Base-by-base conservation (phyloP, 2,329 filamentous ascomycete species). In the Microdochium bolleyi region DNA sequence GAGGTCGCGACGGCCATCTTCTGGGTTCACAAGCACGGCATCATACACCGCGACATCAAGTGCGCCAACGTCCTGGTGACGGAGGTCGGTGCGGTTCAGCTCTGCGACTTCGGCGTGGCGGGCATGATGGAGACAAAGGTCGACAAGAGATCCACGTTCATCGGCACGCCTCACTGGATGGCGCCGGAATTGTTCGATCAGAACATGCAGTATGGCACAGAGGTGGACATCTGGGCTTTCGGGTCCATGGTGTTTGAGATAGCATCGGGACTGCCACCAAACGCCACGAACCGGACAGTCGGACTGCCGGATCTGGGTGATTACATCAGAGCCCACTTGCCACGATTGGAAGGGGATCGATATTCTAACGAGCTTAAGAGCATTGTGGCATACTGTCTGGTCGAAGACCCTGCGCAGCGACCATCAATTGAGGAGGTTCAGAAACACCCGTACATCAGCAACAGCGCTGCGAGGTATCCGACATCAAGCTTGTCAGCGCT, bases 101-200 rank as follows among this genome's bases (percentile, higher is more conserved):
- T 94, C 32, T 91, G 88, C 64, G 89, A 94, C 64, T 94, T 94
- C 66, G 89, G 89, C 57, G 88, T 94, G 49, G 87, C 89, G 27
- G 88, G 87, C 48, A 82, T 89, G 49, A 80, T 92, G 53, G 87
- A 92, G 64, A 85, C 78, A 44, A 85, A 88, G 58, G 78, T 84
- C 52, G 84, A 88, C 61, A 94, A 94, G 69, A 77, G 88, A 51
- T 85, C 85, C 3, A 92, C 89, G 1, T 85, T 92, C 49, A 87
- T 92, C 53, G 89, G 89, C 22, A 94, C 89, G 0, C 85, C 86
- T 2, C 84, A 92, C 67, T 94, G 88, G 87, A 92, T 94, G 88
- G 87, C 89, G 0, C 88, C 87, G 0, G 89, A 94, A 61, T 75
- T 92, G 13, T 85, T 88, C 59, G 81, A 85, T 53, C 75, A 79